These are phyloP conservation scores for Chlorella variabilis DNA, from an alignment of 163 green algal species.

Conservation along the genomic window DNA sequence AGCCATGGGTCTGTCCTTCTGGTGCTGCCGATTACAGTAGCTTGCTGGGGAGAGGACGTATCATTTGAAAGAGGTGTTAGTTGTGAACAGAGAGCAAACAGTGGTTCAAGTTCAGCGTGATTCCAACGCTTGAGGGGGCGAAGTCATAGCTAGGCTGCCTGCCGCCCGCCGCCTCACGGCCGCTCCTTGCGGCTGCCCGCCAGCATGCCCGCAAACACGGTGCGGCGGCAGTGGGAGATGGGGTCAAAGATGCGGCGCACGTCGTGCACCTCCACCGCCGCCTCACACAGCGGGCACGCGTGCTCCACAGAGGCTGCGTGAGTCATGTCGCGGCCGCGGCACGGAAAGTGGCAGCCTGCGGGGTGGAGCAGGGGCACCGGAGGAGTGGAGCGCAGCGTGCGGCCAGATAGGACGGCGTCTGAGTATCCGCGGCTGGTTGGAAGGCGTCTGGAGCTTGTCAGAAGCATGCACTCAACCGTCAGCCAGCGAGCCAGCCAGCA, in stretches of 20 bases:
- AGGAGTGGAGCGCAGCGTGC: neutral
- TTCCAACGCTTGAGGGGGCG: too few relatives aligned
- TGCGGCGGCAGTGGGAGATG: conserved; percentile 27
- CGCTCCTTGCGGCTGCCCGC: neutral
- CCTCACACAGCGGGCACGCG: conserved; percentile 71
- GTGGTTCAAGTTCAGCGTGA: neutral
- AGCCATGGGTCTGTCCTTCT: too few relatives aligned
- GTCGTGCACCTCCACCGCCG: conserved; percentile 45
- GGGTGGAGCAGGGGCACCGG: neutral
- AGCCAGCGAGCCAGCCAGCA: neutral
- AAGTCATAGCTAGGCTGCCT: too few relatives aligned
- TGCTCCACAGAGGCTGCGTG: conserved; percentile 57
- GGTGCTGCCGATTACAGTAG: too few relatives aligned
- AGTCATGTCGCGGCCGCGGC: conserved; percentile 57
- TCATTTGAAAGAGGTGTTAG: too few relatives aligned
- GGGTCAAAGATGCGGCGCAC: conserved; percentile 37
- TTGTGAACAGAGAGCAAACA: conserved; percentile 16
- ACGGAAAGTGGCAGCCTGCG: conserved; percentile 68
- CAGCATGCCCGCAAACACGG: conserved; percentile 16
- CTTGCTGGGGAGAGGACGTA: too few relatives aligned
- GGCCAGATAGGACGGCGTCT: neutral
- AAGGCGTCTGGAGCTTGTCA: too few relatives aligned
- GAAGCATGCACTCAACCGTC: too few relatives aligned
- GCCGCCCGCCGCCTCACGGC: too few relatives aligned
- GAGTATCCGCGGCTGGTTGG: too few relatives aligned